Percentiles rank a stretch among this genome's conserved stretches.
These are phyloP conservation scores for Colletotrichum tamarilloi DNA, from an alignment of 2,329 filamentous ascomycete genomes.

Conservation along the genomic window DNA sequence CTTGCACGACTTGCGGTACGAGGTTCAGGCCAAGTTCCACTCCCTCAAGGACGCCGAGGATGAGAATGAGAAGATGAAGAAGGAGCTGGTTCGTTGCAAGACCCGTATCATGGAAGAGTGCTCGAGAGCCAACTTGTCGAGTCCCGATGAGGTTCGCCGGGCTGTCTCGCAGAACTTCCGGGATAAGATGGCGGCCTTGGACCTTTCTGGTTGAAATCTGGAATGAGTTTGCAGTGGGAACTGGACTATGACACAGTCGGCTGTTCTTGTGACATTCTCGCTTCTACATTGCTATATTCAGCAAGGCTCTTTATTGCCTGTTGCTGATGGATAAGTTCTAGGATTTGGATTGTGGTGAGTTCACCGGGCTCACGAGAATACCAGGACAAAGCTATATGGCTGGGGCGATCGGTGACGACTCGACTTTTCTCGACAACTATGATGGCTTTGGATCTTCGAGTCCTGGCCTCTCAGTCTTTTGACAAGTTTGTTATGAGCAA, in stretches of 20 bases:
- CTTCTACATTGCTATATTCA: background rate
- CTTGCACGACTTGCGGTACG: constrained; percentile 38
- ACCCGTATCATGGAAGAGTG: constrained; percentile 27
- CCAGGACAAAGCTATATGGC: background rate
- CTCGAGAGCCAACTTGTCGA: constrained; percentile 24
- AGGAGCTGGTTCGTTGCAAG: constrained; percentile 18
- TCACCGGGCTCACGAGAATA: background rate
- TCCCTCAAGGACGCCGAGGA: constrained; percentile 28
- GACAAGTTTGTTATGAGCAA: background rate
- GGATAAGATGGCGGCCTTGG: constrained; percentile 20
- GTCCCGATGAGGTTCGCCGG: constrained; percentile 31
- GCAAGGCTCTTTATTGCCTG: background rate
- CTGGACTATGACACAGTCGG: too few species aligned
- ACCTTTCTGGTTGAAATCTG: constrained; percentile 25
- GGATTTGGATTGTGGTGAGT: background rate
- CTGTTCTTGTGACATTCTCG: background rate
- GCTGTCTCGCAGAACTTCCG: constrained; percentile 33
- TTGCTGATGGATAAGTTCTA: background rate
- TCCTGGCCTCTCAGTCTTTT: background rate
- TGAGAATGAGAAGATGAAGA: constrained; percentile 31
- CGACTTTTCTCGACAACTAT: background rate
- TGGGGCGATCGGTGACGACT: background rate
- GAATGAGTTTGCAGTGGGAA: background rate
- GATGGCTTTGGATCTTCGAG: background rate
- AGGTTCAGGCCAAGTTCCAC: constrained; percentile 35